phyloP scores from a whole-genome alignment of 768 basidiomycete species.

The Leccinum disarticulatum region DNA sequence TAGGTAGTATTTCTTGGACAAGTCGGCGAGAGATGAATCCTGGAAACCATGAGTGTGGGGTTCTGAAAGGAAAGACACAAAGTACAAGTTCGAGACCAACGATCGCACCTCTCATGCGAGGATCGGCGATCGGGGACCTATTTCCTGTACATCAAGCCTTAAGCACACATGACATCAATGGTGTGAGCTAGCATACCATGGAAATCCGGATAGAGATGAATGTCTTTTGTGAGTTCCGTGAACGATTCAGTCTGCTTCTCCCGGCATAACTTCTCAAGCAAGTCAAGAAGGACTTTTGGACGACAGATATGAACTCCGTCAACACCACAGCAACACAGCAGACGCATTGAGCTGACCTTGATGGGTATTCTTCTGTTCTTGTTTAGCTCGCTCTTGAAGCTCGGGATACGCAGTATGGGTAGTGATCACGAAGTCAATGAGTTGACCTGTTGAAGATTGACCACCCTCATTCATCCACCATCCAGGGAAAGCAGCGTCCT shows the following conservation, averaged over 20 bases:
- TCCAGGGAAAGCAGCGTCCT: slow-evolving; percentile 87
- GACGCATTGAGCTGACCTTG: slow-evolving; percentile 37
- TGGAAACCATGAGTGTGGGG: slow-evolving; percentile 23
- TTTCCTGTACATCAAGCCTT: slow-evolving; percentile 60
- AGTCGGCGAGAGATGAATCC: slow-evolving; percentile 74
- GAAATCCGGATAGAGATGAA: slow-evolving; percentile 95
- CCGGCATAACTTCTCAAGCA: slow-evolving; percentile 62
- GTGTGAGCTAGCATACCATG: slow-evolving; percentile 54
- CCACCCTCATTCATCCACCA: slow-evolving; percentile 99
- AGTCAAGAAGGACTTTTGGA: slow-evolving; percentile 63
- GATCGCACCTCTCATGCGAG: slow-evolving; percentile 92
- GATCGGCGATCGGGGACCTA: slow-evolving; percentile 92
- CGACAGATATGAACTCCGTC: neutral
- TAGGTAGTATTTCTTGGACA: slow-evolving; percentile 87
- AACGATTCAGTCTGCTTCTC: slow-evolving; percentile 57
- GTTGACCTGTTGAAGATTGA: slow-evolving; percentile 93
- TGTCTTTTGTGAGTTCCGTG: slow-evolving; percentile 84
- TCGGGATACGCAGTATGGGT: slow-evolving; percentile 84
- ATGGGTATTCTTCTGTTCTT: slow-evolving; percentile 59
- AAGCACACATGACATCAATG: neutral
- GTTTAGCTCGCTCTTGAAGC: slow-evolving; percentile 62
- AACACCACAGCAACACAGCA: neutral
- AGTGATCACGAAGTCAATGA: slow-evolving; percentile 93
- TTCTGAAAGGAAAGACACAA: neutral
- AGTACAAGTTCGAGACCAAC: slow-evolving; percentile 78